These are phyloP conservation scores for Closterium sp. DNA, from an alignment of 139 green algal genomes.

Conservation along the genomic window DNA sequence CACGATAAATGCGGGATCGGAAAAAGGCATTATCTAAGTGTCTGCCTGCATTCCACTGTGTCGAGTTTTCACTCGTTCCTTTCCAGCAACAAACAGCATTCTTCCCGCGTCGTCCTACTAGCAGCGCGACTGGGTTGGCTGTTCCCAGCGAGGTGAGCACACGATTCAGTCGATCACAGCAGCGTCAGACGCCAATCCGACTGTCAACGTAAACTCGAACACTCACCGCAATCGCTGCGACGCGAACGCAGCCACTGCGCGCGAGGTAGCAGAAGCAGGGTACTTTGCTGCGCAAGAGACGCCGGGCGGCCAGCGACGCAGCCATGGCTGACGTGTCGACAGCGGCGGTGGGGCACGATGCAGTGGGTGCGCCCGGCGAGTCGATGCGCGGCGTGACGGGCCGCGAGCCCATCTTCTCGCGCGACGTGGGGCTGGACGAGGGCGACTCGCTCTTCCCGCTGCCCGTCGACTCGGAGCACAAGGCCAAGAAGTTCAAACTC, in stretches of 20 bases:
- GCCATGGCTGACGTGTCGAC: conserved; percentile 16
- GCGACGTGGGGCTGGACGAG: conserved; percentile 4
- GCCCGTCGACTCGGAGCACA: conserved; percentile 74
- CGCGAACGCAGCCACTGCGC: neutral
- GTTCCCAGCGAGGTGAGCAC: neutral
- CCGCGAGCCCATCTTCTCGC: conserved; percentile 20
- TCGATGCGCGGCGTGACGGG: conserved; percentile 27
- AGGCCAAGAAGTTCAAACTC: conserved; percentile 61
- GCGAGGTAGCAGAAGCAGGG: neutral
- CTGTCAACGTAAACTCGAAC: neutral
- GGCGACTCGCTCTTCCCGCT: conserved; percentile 34
- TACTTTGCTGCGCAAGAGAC: neutral
- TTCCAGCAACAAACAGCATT: neutral
- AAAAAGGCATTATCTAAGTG: neutral
- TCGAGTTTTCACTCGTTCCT: neutral
- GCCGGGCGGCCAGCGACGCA: neutral
- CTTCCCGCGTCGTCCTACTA: neutral
- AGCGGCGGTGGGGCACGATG: conserved; percentile 5
- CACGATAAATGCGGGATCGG: neutral
- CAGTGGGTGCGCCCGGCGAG: neutral
- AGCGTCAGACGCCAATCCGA: neutral
- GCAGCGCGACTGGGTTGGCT: neutral
- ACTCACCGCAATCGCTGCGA: too few species aligned
- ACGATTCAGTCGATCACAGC: neutral
- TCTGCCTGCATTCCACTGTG: neutral